A percentile compares a stretch with the other conserved stretches of the same genome.
Evolutionary conservation across 805 yeast species (phyloP).

Genomic region (Teunomyces stri): DNA sequence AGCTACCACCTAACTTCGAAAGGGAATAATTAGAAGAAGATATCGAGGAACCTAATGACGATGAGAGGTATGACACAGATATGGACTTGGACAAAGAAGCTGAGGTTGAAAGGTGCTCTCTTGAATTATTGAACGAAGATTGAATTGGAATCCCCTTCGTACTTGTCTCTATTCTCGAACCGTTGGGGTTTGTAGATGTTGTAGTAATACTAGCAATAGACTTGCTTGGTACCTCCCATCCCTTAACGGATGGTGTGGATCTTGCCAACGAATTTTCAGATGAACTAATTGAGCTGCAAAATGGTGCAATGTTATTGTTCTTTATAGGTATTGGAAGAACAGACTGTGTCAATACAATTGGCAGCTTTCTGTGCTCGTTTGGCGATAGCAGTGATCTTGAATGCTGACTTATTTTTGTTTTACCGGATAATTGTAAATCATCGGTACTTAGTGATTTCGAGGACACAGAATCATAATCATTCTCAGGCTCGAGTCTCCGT

Average conservation of each 20-base stretch:
- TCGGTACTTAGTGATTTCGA: background rate
- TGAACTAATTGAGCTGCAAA: background rate
- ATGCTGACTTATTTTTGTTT: background rate
- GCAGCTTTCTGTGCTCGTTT: background rate
- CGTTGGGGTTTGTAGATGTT: constrained; percentile 7
- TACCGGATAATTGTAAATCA: background rate
- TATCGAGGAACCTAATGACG: constrained; percentile 38
- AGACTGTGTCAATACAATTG: background rate
- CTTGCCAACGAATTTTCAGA: constrained; percentile 9
- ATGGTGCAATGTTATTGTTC: background rate
- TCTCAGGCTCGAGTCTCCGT: background rate
- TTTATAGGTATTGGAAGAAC: background rate
- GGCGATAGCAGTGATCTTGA: background rate
- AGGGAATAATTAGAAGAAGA: constrained; percentile 39
- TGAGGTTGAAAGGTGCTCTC: constrained; percentile 1
- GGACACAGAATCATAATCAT: background rate
- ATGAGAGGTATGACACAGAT: constrained; percentile 40
- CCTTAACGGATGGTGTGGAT: constrained; percentile 33
- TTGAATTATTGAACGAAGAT: constrained; percentile 2
- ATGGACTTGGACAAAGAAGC: constrained; percentile 37
- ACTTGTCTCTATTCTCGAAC: constrained; percentile 14
- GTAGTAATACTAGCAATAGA: constrained; percentile 27
- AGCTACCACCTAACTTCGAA: constrained; percentile 41
- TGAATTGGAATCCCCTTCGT: constrained; percentile 21
- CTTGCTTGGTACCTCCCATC: constrained; percentile 49